phyloP scores from a whole-genome alignment of 495 filamentous ascomycete genomes.

The Xylaria venustula region DNA sequence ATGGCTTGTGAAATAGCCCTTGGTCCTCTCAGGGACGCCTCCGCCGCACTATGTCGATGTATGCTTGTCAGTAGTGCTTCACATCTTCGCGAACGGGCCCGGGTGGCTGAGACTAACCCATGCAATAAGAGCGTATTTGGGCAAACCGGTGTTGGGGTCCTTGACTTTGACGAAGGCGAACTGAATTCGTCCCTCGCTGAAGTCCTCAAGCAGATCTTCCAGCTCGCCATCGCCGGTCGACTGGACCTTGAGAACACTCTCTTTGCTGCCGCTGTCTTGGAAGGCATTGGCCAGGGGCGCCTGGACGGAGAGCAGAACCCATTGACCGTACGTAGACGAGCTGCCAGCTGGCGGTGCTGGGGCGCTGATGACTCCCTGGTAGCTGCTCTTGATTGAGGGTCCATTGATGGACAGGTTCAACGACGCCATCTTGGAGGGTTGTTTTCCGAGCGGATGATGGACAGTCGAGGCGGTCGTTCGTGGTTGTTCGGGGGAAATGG shows the following conservation, averaged over 20 bases:
- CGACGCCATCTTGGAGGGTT: slow-evolving; percentile 66
- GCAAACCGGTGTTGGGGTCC: slow-evolving; percentile 85
- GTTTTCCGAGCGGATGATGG: slow-evolving; percentile 1
- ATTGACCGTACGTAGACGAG: slow-evolving; percentile 60
- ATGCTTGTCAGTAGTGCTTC: slow-evolving; percentile 9
- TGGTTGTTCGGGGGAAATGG: not conserved
- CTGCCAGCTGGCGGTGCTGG: slow-evolving; percentile 58
- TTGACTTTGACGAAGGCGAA: slow-evolving; percentile 97
- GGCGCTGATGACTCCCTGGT: slow-evolving; percentile 81
- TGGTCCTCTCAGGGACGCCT: slow-evolving; percentile 95
- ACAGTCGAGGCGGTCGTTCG: not conserved
- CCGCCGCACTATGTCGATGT: slow-evolving; percentile 68
- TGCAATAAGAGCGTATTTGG: slow-evolving; percentile 89
- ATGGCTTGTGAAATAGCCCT: slow-evolving; percentile 97
- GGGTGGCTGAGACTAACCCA: slow-evolving; percentile 56
- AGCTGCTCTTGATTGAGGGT: slow-evolving; percentile 87
- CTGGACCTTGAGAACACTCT: slow-evolving; percentile 93
- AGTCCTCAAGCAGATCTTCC: slow-evolving; percentile 92
- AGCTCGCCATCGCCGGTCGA: slow-evolving; percentile 92
- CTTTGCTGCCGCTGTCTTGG: slow-evolving; percentile 79
- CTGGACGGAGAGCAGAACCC: slow-evolving; percentile 90
- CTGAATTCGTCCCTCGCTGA: slow-evolving; percentile 93
- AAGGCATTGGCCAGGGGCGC: slow-evolving; percentile 89
- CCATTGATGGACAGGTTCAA: slow-evolving; percentile 91
- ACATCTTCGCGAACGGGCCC: slow-evolving; percentile 5